Conservation (phyloP, 2,329 filamentous ascomycete genomes). For the Neonectria punicea region DNA sequence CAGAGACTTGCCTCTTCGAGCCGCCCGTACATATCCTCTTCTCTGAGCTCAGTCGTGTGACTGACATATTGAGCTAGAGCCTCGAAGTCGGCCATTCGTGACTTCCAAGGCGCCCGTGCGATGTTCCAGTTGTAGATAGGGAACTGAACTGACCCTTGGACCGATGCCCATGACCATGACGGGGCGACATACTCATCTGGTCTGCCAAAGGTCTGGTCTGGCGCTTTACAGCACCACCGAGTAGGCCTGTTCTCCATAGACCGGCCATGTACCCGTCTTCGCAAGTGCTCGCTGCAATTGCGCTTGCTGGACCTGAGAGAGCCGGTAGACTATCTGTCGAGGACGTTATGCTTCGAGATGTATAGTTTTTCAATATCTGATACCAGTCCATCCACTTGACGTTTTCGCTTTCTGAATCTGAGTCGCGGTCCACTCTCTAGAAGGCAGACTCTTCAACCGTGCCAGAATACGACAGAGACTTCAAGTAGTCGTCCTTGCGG, state of each 20-base stretch:
- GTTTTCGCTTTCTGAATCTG: not conserved
- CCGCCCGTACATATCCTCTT: not conserved
- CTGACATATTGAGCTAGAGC: not conserved
- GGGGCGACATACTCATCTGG: constrained; percentile 15
- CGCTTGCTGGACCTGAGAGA: constrained; percentile 11
- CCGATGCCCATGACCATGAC: constrained; percentile 21
- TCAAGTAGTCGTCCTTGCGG: constrained; percentile 3
- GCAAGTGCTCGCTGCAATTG: not conserved
- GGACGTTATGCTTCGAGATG: constrained; percentile 3
- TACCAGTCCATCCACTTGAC: constrained; percentile 11
- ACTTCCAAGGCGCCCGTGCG: not conserved
- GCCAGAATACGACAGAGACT: not conserved
- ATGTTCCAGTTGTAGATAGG: not conserved
- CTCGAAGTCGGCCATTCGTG: not conserved
- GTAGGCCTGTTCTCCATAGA: constrained; percentile 7
- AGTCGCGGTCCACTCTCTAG: not conserved
- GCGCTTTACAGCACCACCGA: constrained; percentile 6
- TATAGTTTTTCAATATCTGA: constrained; percentile 9
- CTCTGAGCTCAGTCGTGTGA: not conserved
- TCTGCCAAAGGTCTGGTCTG: not conserved
- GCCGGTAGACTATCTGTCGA: constrained; percentile 10
- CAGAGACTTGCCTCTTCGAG: not conserved
- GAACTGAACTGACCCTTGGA: constrained; percentile 9
- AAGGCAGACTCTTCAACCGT: not conserved
- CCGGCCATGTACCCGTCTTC: constrained; percentile 12